Evolutionary conservation across 176 grass and related monocot species (phyloP), one percentile per base, ranked within the genome.

Genomic region (Leersia perrieri): DNA sequence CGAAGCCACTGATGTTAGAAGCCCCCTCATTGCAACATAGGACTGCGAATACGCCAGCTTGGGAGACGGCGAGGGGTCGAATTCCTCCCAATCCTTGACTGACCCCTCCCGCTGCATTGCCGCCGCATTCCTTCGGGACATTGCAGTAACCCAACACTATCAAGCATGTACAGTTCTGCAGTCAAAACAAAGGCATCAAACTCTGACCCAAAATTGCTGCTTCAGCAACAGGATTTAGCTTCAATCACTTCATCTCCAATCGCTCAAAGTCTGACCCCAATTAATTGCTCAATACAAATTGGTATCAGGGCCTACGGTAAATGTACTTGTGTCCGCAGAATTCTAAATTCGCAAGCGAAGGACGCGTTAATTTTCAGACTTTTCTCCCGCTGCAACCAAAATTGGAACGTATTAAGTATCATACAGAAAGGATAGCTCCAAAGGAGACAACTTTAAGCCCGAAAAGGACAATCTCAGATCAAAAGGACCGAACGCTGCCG

Each of bases 11-110:
- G 86, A 81, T 42, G 86, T 88, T 39, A 98, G 73, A 29, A 98
- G 80, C 23, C 90, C 86, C 66, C 92, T 95, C 74, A 89, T 75
- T 10, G 81, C 78, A 13, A 98, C 89, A 79, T 91, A 89, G 23
- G 92, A 82, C 41, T 86, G 90, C 30, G 95, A 98, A 82, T 92
- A 85, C 13, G 90, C 86, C 75, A 98, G 79, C 85, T 98, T 98
- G 67, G 92, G 88, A 30, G 90, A 98, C 33, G 88, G 79, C 20
- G 84, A 86, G 68, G 86, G 72, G 31, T 98, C 95, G 33, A 76
- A 87, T 84, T 91, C 92, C 66, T 90, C 60, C 78, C 90, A 91
- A 40, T 88, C 81, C 71, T 94, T 93, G 39, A 79, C 85, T 4
- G 85, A 93, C 36, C 87, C 95, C 58, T 92, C 95, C 58, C 92